Evolutionary conservation across 441 rosid species (phyloP).

Genomic region (Populus trichocarpa): DNA sequence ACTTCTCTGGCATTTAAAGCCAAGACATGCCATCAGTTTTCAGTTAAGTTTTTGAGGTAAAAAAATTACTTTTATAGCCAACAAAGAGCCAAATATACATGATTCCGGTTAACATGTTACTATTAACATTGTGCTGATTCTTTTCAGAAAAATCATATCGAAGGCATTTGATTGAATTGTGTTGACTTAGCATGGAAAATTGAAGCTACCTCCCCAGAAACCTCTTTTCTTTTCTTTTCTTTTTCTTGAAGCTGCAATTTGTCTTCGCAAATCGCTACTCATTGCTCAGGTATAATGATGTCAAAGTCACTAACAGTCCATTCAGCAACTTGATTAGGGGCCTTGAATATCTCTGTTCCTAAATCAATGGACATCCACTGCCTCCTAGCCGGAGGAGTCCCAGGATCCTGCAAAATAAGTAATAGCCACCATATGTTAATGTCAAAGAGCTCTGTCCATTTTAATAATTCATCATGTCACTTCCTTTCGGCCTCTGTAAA

Average conservation of each 20-base stretch:
- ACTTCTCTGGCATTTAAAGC: not conserved
- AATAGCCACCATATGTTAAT: not conserved
- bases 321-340: slow-evolving; percentile 61
- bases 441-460: not conserved
- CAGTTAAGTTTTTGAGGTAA: not conserved
- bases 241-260: slow-evolving; percentile 4
- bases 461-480: not conserved
- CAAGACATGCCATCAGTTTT: not conserved
- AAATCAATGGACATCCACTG: slow-evolving; percentile 68
- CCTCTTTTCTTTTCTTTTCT: not conserved
- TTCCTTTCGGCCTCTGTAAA: not conserved
- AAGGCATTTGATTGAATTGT: not conserved
- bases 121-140: not conserved
- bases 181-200: not conserved
- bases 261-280: not conserved
- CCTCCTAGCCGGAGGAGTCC: slow-evolving; percentile 51
- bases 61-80: too few species aligned
- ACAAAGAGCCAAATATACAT: too few species aligned
- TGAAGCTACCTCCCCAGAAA: slow-evolving; percentile 8
- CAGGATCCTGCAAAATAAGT: slow-evolving; percentile 49
- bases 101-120: too few species aligned
- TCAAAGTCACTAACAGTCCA: slow-evolving; percentile 71
- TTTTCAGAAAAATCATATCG: not conserved
- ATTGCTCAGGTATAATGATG: slow-evolving; percentile 37
- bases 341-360: slow-evolving; percentile 72